Evolutionary conservation across 164 flowering plant genomes (phyloP).

Genomic region (Chimonanthus salicifolius): DNA sequence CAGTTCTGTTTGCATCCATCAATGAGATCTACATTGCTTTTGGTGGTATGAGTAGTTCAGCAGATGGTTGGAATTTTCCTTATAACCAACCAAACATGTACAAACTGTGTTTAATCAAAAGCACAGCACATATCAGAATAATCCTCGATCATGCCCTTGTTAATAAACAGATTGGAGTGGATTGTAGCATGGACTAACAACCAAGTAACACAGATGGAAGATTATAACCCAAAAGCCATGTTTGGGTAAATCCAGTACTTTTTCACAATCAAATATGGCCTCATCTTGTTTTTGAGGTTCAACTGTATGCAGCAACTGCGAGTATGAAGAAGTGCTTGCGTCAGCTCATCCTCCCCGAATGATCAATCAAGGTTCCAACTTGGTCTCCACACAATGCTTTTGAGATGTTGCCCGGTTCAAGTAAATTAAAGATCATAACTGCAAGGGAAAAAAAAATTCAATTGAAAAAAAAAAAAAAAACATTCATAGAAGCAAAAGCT

Average conservation of each 20-base stretch:
- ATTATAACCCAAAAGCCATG: not conserved
- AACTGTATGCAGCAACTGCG: not conserved
- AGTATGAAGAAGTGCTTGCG: not conserved
- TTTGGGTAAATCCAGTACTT: not conserved
- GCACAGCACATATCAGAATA: not conserved
- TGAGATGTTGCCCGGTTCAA: conserved; percentile 83
- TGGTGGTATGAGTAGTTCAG: not conserved
- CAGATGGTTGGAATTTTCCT: not conserved
- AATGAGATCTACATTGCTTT: not conserved
- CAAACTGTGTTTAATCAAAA: not conserved
- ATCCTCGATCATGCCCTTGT: not conserved
- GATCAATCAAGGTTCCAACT: conserved; percentile 81
- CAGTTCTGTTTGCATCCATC: not conserved
- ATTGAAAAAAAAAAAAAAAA: conserved; percentile 2
- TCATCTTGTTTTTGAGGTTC: not conserved
- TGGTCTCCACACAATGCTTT: conserved; percentile 92
- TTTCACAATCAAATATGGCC: not conserved
- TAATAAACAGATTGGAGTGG: too few relatives aligned
- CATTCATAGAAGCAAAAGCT: not conserved
- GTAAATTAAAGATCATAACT: conserved; percentile 82
- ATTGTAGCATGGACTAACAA: not conserved
- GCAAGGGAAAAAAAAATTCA: conserved; percentile 13
- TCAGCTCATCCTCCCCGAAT: conserved; percentile 56
- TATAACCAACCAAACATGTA: not conserved
- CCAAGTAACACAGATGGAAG: not conserved